Conservation (phyloP, 768 basidiomycete species). For the Psilocybe azurescens region DNA sequence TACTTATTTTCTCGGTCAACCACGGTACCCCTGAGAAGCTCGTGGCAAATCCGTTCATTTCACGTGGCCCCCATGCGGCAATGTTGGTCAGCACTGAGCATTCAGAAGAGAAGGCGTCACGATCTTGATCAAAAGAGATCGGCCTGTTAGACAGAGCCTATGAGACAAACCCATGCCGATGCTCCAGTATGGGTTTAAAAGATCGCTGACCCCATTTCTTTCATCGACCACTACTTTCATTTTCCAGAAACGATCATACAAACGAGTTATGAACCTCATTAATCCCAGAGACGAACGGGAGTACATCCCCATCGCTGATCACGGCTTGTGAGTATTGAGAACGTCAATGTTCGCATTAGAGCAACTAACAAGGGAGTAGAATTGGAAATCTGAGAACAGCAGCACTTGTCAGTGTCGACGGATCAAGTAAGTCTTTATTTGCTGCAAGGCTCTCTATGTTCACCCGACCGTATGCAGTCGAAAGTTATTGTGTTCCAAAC, state of each 20-base stretch:
- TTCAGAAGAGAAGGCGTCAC: not conserved
- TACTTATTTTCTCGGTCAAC: not conserved
- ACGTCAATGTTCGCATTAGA: constrained; percentile 5
- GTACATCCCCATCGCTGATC: constrained; percentile 79
- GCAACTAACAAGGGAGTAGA: constrained; percentile 38
- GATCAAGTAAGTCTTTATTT: constrained; percentile 61
- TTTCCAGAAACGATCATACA: constrained; percentile 21
- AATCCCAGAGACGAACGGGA: constrained; percentile 61
- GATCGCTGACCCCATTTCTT: constrained; percentile 3
- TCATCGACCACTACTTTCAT: constrained; percentile 1
- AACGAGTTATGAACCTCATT: constrained; percentile 56
- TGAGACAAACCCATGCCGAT: constrained; percentile 7
- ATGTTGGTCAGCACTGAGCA: not conserved
- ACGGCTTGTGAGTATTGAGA: constrained; percentile 65
- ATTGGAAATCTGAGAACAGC: constrained; percentile 88
- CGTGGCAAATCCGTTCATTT: not conserved
- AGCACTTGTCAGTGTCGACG: constrained; percentile 82
- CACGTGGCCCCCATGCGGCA: not conserved
- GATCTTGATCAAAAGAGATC: not conserved
- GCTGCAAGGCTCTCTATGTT: not conserved
- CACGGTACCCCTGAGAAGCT: not conserved
- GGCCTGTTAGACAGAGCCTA: not conserved
- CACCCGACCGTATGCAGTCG: constrained; percentile 53
- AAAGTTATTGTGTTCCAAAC: constrained; percentile 91
- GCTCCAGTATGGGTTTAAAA: constrained; percentile 13